These are phyloP conservation scores for Yamadazyma sp. DNA, from an alignment of 805 yeast genomes.

Conservation along the genomic window DNA sequence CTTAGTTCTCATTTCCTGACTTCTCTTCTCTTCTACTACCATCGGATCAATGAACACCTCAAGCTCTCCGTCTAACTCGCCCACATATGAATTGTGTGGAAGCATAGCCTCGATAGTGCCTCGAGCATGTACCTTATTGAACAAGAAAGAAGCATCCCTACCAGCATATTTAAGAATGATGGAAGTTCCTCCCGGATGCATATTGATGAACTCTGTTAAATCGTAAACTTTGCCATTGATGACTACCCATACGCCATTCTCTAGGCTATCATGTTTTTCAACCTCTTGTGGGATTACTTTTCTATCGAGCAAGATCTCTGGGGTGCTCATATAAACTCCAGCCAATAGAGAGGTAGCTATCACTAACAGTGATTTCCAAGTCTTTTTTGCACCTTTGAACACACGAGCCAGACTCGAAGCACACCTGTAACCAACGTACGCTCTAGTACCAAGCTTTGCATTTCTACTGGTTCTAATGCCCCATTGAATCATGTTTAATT, in stretches of 20 bases:
- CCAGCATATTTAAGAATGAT: slow-evolving; percentile 58
- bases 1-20: slow-evolving; percentile 15
- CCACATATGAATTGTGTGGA: slow-evolving; percentile 20
- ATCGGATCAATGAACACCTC: slow-evolving; percentile 20
- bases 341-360: slow-evolving; percentile 50
- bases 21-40: slow-evolving; percentile 20
- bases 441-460: no score
- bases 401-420: not conserved
- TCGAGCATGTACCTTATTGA: slow-evolving; percentile 41
- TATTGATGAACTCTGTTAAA: slow-evolving; percentile 69
- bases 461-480: no score
- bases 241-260: slow-evolving; percentile 30
- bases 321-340: slow-evolving; percentile 40
- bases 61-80: slow-evolving; percentile 23
- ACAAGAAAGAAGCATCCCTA: slow-evolving; percentile 56
- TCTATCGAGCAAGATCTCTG: slow-evolving; percentile 19
- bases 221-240: slow-evolving; percentile 72
- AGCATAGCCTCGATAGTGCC: slow-evolving; percentile 21
- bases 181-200: slow-evolving; percentile 70
- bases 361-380: not conserved
- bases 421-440: no score
- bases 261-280: slow-evolving; percentile 15
- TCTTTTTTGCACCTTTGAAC: not conserved
- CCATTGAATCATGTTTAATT: no score
- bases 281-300: slow-evolving; percentile 17